A percentile compares a stretch with the other conserved stretches of the same genome.
These are phyloP conservation scores for Xerocomus potaroensis DNA, from an alignment of 768 basidiomycete species.

Conservation along the genomic window DNA sequence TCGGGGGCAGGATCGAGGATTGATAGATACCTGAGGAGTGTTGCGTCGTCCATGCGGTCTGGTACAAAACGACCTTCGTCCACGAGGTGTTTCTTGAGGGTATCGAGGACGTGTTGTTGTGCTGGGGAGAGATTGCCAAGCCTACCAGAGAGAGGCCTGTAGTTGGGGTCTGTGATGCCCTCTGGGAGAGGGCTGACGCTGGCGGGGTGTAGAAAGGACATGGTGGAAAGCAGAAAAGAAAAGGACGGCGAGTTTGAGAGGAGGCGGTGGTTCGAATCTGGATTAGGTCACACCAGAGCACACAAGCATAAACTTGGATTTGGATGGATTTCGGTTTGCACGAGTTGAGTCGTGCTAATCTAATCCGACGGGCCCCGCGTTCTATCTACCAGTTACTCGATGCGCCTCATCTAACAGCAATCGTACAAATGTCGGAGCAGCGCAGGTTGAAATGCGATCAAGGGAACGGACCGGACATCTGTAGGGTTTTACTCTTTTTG, in stretches of 20 bases:
- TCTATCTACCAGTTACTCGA: constrained; percentile 27
- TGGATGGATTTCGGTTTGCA: too few species aligned
- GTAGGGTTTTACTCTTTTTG: neutral
- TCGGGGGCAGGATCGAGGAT: too few species aligned
- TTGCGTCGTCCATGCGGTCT: constrained; percentile 67
- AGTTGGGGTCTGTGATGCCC: constrained; percentile 60
- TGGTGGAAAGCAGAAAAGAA: constrained; percentile 14
- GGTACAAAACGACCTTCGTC: constrained; percentile 57
- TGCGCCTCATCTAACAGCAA: constrained; percentile 9
- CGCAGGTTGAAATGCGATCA: constrained; percentile 35
- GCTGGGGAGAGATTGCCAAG: constrained; percentile 69
- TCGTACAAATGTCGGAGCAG: constrained; percentile 18
- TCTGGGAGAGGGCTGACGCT: constrained; percentile 53
- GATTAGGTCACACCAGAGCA: constrained; percentile 6
- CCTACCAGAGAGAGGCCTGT: constrained; percentile 65
- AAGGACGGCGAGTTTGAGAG: constrained; percentile 5
- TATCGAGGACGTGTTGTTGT: constrained; percentile 64
- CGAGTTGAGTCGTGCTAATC: constrained; percentile 34
- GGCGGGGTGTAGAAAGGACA: constrained; percentile 35
- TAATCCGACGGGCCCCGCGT: too few species aligned
- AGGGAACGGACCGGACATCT: constrained; percentile 9
- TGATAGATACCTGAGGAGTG: constrained; percentile 59
- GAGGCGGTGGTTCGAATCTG: too few species aligned
- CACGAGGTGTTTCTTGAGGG: constrained; percentile 60
- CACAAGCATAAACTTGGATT: constrained; percentile 5